Base-by-base conservation (phyloP, 192 early-diverging fungal species). In the Backusella macrospora region DNA sequence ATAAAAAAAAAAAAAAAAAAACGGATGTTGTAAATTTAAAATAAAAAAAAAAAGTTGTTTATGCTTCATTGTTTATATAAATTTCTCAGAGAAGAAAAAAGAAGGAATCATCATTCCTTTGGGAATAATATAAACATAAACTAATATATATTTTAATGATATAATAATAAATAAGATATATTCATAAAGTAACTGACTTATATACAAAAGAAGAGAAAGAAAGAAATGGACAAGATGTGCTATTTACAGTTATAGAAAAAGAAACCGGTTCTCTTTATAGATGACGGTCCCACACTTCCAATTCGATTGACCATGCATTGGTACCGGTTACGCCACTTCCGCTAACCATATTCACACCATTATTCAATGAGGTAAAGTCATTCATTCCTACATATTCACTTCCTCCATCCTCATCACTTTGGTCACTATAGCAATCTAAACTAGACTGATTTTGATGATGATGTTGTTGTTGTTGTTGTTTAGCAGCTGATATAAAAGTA, bases 371-470 rank as follows among this genome's bases (percentile, higher is more conserved):
- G 3, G 49, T 10, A 4, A 43, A 43, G 0, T 10, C 49, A 23
- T 8, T 9, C 49, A 52, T 52, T 52, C 49, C 49, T 52, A 52
- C 49, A 21, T 52, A 52, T 52, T 52, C 49, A 52, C 18, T 52
- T n/a, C 44, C 71, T 7, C 8, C 21, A 34, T 72, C 71, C 8
- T 37, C 71, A 72, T 72, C 71, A 44, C 71, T 72, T 39, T 72
- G 71, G 38, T 72, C 71, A 34, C 71, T 72, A 40, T 52, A 52
- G 8, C 49, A 52, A 52, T 52, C 49, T 18, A 52, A 52, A 52
- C n/a, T n/a, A 52, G 49, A 18, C n/a, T n/a, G 7, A 5, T 18
- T 52, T 16, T 21, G 29, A 34, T 34, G 29, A 34, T 34, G 2
- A 34, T 34, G 29, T 34, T 34, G 10, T 68, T n/a, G 21, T 8